phyloP scores from a whole-genome alignment of 495 filamentous ascomycete species.

The Cercophora sp. region DNA sequence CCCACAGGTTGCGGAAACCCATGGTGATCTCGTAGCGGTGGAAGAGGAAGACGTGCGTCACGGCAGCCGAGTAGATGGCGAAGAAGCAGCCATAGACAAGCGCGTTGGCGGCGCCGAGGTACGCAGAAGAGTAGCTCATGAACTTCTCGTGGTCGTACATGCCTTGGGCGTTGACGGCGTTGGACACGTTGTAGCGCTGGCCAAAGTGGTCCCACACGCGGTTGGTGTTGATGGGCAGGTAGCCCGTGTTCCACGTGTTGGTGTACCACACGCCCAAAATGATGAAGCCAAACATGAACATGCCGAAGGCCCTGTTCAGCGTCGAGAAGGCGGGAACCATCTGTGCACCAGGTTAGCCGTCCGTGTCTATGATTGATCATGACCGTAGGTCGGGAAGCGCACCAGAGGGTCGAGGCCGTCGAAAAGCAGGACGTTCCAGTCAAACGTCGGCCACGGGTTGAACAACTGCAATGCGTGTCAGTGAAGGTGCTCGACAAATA shows the following conservation, averaged over 20 bases:
- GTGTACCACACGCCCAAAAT: constrained; percentile 35
- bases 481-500: too few relatives aligned
- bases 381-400: neutral
- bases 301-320: constrained; percentile 38
- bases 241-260: constrained; percentile 37
- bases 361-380: too few relatives aligned
- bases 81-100: constrained; percentile 39
- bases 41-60: constrained; percentile 36
- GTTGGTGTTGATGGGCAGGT: constrained; percentile 39
- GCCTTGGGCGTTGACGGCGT: constrained; percentile 31
- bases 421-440: constrained; percentile 39
- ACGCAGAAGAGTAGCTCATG: constrained; percentile 37
- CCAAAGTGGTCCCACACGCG: constrained; percentile 37
- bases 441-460: constrained; percentile 32
- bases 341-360: neutral
- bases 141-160: constrained; percentile 36
- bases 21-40: constrained; percentile 38
- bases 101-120: constrained; percentile 32
- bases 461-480: neutral
- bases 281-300: constrained; percentile 24
- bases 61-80: constrained; percentile 35
- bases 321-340: constrained; percentile 44
- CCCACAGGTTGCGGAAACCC: constrained; percentile 29
- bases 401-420: constrained; percentile 29
- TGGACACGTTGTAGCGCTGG: constrained; percentile 34